These are phyloP conservation scores for Geotrichum restrictum DNA, from an alignment of 1,139 yeast genomes.

Conservation along the genomic window DNA sequence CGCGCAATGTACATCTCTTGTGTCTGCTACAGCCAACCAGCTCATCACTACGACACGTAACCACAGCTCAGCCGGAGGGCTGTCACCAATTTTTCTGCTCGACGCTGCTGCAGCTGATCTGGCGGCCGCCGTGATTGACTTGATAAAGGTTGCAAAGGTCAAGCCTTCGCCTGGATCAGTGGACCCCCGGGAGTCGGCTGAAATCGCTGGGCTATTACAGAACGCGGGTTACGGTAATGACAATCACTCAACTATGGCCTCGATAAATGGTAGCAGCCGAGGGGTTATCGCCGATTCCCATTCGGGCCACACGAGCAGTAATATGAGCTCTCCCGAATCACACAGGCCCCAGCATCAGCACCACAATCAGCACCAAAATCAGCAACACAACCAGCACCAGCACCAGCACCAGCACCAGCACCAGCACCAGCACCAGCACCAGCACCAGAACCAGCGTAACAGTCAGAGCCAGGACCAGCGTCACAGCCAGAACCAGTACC, in stretches of 20 bases:
- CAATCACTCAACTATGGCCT: too few relatives aligned
- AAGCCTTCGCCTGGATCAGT: constrained; percentile 22
- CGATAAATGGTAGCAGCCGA: too few relatives aligned
- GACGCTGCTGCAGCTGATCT: constrained; percentile 79
- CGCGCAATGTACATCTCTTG: constrained; percentile 38
- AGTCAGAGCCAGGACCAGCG: background rate
- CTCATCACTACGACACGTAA: constrained; percentile 77
- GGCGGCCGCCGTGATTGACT: constrained; percentile 67
- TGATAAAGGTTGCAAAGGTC: constrained; percentile 56
- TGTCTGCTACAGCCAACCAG: constrained; percentile 73
- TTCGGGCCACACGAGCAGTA: too few relatives aligned
- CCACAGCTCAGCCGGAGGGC: constrained; percentile 57
- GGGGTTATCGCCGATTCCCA: too few relatives aligned
- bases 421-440: too few relatives aligned
- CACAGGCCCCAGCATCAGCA: too few relatives aligned
- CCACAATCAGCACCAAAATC: too few relatives aligned
- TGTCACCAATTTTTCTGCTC: constrained; percentile 68
- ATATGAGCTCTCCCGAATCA: too few relatives aligned
- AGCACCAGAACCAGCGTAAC: too few relatives aligned
- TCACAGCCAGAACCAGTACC: background rate
- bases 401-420: too few relatives aligned
- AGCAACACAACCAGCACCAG: too few relatives aligned
- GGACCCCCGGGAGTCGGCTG: background rate
- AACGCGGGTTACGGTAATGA: too few relatives aligned
- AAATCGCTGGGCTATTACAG: background rate